These are phyloP conservation scores for Trypanosoma cruzi DNA, from an alignment of 208 protist genomes.

Conservation along the genomic window DNA sequence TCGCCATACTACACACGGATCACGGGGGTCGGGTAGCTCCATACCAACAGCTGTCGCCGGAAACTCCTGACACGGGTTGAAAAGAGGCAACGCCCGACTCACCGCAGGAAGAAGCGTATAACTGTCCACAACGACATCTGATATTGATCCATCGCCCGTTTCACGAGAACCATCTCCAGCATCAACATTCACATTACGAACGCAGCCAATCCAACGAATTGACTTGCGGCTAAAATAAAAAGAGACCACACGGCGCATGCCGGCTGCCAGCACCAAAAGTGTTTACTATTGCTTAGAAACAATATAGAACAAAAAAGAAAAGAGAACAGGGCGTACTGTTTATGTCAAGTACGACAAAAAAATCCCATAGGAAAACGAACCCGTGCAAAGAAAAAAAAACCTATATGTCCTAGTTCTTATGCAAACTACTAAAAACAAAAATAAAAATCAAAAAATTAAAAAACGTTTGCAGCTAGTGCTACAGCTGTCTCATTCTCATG, in stretches of 20 bases:
- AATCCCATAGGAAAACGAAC: neutral
- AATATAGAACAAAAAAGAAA: neutral
- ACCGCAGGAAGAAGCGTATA: constrained; percentile 47
- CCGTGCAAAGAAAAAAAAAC: constrained; percentile 20
- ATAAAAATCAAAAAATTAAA: constrained; percentile 12
- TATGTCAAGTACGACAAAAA: neutral
- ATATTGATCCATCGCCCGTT: neutral
- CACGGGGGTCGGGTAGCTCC: constrained; percentile 35
- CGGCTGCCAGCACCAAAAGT: neutral
- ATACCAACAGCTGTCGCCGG: constrained; percentile 43
- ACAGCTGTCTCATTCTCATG: constrained; percentile 7
- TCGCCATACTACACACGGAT: constrained; percentile 70
- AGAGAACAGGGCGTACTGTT: neutral
- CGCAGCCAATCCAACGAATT: neutral
- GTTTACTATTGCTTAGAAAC: too few species aligned
- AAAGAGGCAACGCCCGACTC: constrained; percentile 48
- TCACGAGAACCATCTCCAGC: neutral
- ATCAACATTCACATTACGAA: neutral
- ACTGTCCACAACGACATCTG: neutral
- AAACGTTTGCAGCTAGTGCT: constrained; percentile 18
- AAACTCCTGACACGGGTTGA: constrained; percentile 44
- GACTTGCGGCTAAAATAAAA: neutral
- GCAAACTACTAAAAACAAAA: constrained; percentile 1
- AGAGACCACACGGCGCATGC: neutral
- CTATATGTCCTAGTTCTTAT: neutral